These are phyloP conservation scores for Solanum dulcamara DNA, from an alignment of 257 asterid species.

Conservation along the genomic window DNA sequence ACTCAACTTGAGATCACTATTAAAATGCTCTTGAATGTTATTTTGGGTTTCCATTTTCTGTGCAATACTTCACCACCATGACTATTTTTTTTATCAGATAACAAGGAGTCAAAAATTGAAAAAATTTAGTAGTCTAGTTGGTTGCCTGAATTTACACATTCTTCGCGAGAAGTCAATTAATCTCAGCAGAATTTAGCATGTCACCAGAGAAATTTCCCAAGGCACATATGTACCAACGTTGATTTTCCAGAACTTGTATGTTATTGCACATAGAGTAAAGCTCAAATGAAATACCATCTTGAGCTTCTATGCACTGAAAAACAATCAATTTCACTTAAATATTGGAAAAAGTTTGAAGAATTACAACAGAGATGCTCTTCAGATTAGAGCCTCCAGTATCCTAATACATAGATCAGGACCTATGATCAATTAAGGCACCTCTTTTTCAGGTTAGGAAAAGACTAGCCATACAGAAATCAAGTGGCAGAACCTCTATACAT, in stretches of 20 bases:
- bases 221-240: not conserved
- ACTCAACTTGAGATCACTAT: too few relatives aligned
- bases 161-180: not conserved
- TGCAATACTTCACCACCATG: too few relatives aligned
- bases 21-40: too few relatives aligned
- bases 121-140: not conserved
- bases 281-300: not conserved
- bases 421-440: not conserved
- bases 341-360: not conserved
- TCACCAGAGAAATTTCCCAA: not conserved
- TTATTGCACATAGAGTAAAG: not conserved
- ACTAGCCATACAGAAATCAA: not conserved
- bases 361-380: conserved; percentile 1
- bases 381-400: not conserved
- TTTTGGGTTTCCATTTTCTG: too few relatives aligned
- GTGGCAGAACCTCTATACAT: not conserved
- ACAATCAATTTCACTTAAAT: not conserved
- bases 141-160: not conserved
- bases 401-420: not conserved
- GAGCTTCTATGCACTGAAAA: not conserved
- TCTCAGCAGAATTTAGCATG: not conserved
- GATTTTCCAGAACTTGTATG: not conserved
- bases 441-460: not conserved
- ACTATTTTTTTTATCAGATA: too few relatives aligned
- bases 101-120: too few relatives aligned